A percentile compares a stretch with the other conserved stretches of the same genome.
phyloP scores from a whole-genome alignment of 345 rosid genomes.

The Rubroshorea leprosula region DNA sequence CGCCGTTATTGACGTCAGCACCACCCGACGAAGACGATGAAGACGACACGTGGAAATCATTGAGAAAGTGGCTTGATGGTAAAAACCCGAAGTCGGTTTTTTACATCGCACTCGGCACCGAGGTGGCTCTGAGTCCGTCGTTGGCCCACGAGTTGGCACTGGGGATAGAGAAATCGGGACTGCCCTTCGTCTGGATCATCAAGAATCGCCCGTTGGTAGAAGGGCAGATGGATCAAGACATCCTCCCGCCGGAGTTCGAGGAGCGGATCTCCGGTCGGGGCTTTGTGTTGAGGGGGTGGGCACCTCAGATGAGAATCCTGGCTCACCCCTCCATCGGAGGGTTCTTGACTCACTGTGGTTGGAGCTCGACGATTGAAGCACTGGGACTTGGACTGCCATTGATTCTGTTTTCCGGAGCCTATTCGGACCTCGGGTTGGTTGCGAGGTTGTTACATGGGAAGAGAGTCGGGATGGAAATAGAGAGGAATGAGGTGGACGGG shows the following conservation, averaged over 20 bases:
- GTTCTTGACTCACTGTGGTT: background rate
- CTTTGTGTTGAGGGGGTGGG: background rate
- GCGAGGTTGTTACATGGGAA: background rate
- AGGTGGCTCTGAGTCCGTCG: conserved; percentile 15
- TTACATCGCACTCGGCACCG: conserved; percentile 30
- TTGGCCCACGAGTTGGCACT: conserved; percentile 24
- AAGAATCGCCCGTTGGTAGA: conserved; percentile 1
- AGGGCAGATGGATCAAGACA: background rate
- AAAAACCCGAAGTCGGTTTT: conserved; percentile 17
- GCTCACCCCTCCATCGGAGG: background rate
- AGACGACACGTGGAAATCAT: conserved; percentile 1
- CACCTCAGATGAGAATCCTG: background rate
- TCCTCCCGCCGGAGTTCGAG: background rate
- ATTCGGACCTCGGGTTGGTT: background rate
- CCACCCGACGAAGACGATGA: background rate
- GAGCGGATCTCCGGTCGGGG: background rate
- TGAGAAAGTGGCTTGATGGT: conserved; percentile 22
- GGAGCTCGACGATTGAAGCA: background rate
- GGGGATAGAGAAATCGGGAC: conserved; percentile 27
- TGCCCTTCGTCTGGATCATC: conserved; percentile 29
- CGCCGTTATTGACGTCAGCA: background rate
- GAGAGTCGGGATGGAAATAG: background rate
- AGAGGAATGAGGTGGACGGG: background rate
- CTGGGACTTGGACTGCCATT: background rate
- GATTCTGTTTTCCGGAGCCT: background rate